Evolutionary conservation across 108 stramenopile species (phyloP).

Genomic region (Cyclotella baltica): DNA sequence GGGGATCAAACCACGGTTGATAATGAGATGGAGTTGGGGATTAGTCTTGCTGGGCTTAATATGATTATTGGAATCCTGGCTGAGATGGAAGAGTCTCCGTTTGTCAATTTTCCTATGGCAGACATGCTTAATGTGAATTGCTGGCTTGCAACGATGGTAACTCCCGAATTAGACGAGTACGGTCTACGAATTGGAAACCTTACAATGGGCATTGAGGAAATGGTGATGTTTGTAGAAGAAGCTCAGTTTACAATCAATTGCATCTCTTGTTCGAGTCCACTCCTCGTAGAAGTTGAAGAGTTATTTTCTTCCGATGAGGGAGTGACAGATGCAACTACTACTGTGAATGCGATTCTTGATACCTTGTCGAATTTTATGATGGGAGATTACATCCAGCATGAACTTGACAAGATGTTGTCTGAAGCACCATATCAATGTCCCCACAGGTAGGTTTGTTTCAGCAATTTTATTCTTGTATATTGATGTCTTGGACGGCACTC

Average conservation of each 20-base stretch:
- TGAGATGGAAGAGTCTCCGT: constrained; percentile 50
- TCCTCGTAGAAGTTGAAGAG: constrained; percentile 56
- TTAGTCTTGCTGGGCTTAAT: constrained; percentile 44
- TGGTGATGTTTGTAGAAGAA: constrained; percentile 53
- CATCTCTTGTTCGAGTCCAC: constrained; percentile 69
- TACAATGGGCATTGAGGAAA: constrained; percentile 49
- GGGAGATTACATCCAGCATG: constrained; percentile 62
- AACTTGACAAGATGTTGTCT: constrained; percentile 65
- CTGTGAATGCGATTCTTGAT: constrained; percentile 44
- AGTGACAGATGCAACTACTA: constrained; percentile 54
- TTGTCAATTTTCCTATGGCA: constrained; percentile 60
- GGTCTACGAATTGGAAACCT: constrained; percentile 24
- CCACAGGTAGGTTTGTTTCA: constrained; percentile 26
- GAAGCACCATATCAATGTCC: constrained; percentile 72
- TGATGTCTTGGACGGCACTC: background rate
- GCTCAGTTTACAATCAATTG: constrained; percentile 65
- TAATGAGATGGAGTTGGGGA: constrained; percentile 54
- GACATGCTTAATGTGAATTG: constrained; percentile 60
- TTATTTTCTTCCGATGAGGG: constrained; percentile 54
- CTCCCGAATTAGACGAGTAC: constrained; percentile 32
- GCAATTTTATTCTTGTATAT: background rate
- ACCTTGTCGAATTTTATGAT: constrained; percentile 39
- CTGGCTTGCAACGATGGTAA: constrained; percentile 65
- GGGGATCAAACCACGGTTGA: constrained; percentile 54
- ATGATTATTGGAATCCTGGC: constrained; percentile 50